Evolutionary conservation across 2,329 filamentous ascomycete species (phyloP).

Genomic region (Cylindrodendrum hubeiense): DNA sequence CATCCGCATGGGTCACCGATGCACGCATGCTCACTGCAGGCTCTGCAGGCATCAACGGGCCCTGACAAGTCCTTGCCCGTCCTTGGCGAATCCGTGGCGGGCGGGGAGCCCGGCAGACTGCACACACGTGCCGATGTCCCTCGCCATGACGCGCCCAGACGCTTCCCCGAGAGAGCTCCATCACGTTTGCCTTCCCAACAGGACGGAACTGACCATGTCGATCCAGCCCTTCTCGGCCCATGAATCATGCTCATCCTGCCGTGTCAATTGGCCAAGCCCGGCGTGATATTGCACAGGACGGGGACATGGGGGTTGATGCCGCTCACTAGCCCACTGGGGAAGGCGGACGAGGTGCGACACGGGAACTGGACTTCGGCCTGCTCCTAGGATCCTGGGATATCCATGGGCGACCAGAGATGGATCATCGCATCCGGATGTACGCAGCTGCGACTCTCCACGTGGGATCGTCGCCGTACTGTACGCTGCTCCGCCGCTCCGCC

Average conservation of each 20-base stretch:
- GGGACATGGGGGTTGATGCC: slow-evolving; percentile 25
- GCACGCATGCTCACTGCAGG: not conserved
- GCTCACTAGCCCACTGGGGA: slow-evolving; percentile 39
- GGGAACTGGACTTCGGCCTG: slow-evolving; percentile 14
- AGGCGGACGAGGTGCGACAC: slow-evolving; percentile 32
- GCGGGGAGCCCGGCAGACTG: slow-evolving; percentile 26
- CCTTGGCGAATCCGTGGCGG: slow-evolving; percentile 31
- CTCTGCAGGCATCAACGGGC: not conserved
- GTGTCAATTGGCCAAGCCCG: slow-evolving; percentile 33
- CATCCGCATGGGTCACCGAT: slow-evolving; percentile 16
- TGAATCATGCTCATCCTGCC: slow-evolving; percentile 26
- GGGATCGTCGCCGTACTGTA: slow-evolving; percentile 12
- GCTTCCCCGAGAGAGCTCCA: slow-evolving; percentile 22
- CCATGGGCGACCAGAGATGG: slow-evolving; percentile 30
- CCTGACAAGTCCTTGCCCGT: slow-evolving; percentile 2
- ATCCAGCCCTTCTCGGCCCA: slow-evolving; percentile 34
- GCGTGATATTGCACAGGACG: slow-evolving; percentile 31
- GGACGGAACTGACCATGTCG: slow-evolving; percentile 34
- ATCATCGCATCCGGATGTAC: slow-evolving; percentile 2
- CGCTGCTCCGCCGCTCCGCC: not conserved
- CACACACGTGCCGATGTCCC: slow-evolving; percentile 40
- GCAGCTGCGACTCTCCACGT: slow-evolving; percentile 20
- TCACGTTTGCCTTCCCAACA: slow-evolving; percentile 32
- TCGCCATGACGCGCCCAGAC: slow-evolving; percentile 37
- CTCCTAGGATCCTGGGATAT: slow-evolving; percentile 19